Evolutionary conservation across 2,329 filamentous ascomycete species (phyloP), one percentile per base, ranked within the genome.

Genomic region (Beauveria bassiana): DNA sequence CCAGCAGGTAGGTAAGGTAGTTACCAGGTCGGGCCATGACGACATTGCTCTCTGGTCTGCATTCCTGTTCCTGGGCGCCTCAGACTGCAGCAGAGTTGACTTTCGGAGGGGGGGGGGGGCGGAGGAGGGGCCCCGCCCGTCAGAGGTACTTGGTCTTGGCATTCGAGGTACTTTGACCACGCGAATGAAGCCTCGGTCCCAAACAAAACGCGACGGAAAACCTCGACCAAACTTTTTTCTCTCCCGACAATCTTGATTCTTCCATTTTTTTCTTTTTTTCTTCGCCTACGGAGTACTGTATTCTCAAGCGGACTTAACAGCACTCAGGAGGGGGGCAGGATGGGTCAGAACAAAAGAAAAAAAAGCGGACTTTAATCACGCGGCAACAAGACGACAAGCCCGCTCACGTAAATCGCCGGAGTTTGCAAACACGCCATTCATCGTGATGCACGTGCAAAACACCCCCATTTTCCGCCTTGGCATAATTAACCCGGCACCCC

Each of bases 111-210:
- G 24, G 31, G 12, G 12, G 12, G 34, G 12, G 1, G 34, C 34
- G 12, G 34, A 38, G 12, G 34, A 38, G 12, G 34, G 12, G 1
- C 34, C 28, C 54, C 54, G 43, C 42, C 54, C 54, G 42, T 24
- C 42, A 49, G 43, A 59, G 57, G 57, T 59, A 59, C 57, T 52
- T 59, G 24, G 57, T 34, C 57, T 59, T 59, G 57, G 57, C 57
- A 46, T 9, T 52, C 40, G 47, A 59, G 57, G 57, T 59, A 59
- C 57, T 45, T 59, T 22, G n/a, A 20, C 24, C 18, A 3, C 38
- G n/a, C 55, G 20, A 22, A 47, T 46, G 45, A 18, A 51, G 34
- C 46, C 46, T 59, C 56, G 46, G 56, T 59, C 46, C 56, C 56
- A 46, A 58, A 38, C 34, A 38, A 38, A 28, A 28, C 31, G 22